Evolutionary conservation across 352 stramenopile genomes (phyloP).

Genomic region (Phytopythium ostracodes): DNA sequence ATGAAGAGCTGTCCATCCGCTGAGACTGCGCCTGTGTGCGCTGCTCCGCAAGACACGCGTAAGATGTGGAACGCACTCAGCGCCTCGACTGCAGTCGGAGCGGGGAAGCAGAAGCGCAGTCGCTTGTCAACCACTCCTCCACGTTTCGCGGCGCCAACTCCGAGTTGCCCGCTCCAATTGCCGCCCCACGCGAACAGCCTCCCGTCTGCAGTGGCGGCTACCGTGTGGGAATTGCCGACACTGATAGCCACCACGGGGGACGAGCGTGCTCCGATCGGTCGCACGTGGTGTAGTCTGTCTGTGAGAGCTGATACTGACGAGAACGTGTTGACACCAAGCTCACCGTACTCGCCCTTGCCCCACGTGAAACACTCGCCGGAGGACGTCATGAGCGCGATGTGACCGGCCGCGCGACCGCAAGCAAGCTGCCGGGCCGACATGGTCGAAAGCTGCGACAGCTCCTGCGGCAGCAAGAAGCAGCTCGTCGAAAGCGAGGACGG

Average conservation of each 20-base stretch:
- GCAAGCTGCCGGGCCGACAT: constrained; percentile 26
- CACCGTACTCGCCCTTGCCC: constrained; percentile 54
- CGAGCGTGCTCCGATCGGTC: background rate
- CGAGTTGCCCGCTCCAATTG: constrained; percentile 69
- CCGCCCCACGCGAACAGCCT: constrained; percentile 59
- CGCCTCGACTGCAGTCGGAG: constrained; percentile 52
- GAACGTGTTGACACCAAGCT: constrained; percentile 29
- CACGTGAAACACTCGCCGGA: constrained; percentile 50
- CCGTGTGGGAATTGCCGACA: constrained; percentile 64
- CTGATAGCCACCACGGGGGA: constrained; percentile 26
- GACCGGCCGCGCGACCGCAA: constrained; percentile 41
- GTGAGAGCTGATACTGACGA: background rate
- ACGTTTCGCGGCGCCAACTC: constrained; percentile 50
- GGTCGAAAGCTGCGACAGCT: constrained; percentile 25
- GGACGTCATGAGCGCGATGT: constrained; percentile 37
- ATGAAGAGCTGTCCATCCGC: constrained; percentile 64
- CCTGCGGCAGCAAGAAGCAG: constrained; percentile 47
- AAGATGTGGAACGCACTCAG: constrained; percentile 37
- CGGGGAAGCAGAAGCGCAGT: constrained; percentile 56
- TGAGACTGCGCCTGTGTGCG: constrained; percentile 69
- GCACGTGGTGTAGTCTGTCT: background rate
- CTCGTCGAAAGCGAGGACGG: background rate
- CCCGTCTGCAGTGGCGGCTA: constrained; percentile 43
- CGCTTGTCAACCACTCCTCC: constrained; percentile 44
- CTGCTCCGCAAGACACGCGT: constrained; percentile 87